Evolutionary conservation across 140 eudicot genomes (phyloP), one percentile per base, ranked within the genome.

Genomic region (Cichorium intybus): DNA sequence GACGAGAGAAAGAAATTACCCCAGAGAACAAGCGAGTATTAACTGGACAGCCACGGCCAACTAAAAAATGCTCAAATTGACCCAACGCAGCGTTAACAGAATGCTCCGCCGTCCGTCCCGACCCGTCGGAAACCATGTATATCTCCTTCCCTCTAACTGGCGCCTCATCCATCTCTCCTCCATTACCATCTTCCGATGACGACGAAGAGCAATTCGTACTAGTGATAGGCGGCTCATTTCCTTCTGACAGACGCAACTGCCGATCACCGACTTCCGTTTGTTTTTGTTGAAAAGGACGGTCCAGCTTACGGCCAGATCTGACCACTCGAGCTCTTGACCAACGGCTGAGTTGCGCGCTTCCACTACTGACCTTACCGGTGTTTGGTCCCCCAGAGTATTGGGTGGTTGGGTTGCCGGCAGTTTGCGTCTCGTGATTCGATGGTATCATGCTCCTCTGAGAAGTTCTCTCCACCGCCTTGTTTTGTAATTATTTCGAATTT

Each of bases 101-200:
- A 33, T 92, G 92, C 69, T 92, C 98, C 53, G 85, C 98, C 72
- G 95, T 92, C 95, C 96, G 88, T 24, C 98, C 96, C 0, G 98
- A 87, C 10, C 96, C 98, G 66, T 92, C 98, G 2, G 98, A 92
- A 11, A 92, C 89, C 92, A 92, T 81, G 29, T 82, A 92, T 15
- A 91, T 87, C 34, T 81, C 70, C 70, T 92, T 92, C 45, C 66
- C 81, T 29, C 35, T 77, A n/a, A 50, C 61, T 23, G 45, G 58
- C 37, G 29, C 61, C 2, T 51, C 87, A 51, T 45, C 55, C 58
- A 64, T 74, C 57, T 55, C 80, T 57, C 50, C 81, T 43, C 43
- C 9, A 60, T 51, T 66, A 16, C 63, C 74, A 37, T 67, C 79
- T 5, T 77, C 73, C 2, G 64, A 71, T 1, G 18, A 71, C 12